Evolutionary conservation across 768 basidiomycete genomes (phyloP).

Genomic region (Russula virescens): DNA sequence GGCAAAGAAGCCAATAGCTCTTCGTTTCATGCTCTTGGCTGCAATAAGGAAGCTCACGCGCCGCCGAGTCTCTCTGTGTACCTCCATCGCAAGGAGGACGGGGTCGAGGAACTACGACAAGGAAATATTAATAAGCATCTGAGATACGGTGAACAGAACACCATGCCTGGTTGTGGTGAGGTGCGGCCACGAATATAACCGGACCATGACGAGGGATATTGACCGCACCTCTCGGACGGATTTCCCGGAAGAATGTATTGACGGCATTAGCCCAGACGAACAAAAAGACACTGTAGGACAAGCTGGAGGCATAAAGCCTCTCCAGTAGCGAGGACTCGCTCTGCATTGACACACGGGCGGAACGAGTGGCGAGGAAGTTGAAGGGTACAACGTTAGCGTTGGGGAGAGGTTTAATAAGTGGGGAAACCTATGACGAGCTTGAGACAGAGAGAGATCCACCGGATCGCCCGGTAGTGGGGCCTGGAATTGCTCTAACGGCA

Average conservation of each 20-base stretch:
- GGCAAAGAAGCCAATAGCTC: slow-evolving; percentile 69
- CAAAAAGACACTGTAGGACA: slow-evolving; percentile 64
- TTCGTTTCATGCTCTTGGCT: slow-evolving; percentile 79
- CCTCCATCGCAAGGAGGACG: slow-evolving; percentile 71
- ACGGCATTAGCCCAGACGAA: slow-evolving; percentile 79
- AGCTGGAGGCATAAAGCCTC: slow-evolving; percentile 16
- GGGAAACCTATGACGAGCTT: background rate
- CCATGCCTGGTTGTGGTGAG: slow-evolving; percentile 83
- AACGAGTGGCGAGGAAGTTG: background rate
- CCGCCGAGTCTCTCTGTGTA: slow-evolving; percentile 76
- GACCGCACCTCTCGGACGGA: slow-evolving; percentile 87
- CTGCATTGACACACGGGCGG: background rate
- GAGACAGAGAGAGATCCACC: background rate
- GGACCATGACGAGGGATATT: slow-evolving; percentile 87
- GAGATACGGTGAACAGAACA: slow-evolving; percentile 17
- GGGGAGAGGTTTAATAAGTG: background rate
- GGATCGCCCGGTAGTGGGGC: background rate
- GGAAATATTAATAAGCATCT: background rate
- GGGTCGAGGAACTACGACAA: slow-evolving; percentile 82
- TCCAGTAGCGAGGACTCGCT: slow-evolving; percentile 1
- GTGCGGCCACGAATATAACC: slow-evolving; percentile 89
- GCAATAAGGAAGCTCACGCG: slow-evolving; percentile 83
- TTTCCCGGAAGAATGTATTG: slow-evolving; percentile 93
- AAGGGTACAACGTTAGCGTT: background rate
- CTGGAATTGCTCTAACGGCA: background rate